phyloP scores from a whole-genome alignment of 768 basidiomycete species.

The Flagelloscypha sp. region DNA sequence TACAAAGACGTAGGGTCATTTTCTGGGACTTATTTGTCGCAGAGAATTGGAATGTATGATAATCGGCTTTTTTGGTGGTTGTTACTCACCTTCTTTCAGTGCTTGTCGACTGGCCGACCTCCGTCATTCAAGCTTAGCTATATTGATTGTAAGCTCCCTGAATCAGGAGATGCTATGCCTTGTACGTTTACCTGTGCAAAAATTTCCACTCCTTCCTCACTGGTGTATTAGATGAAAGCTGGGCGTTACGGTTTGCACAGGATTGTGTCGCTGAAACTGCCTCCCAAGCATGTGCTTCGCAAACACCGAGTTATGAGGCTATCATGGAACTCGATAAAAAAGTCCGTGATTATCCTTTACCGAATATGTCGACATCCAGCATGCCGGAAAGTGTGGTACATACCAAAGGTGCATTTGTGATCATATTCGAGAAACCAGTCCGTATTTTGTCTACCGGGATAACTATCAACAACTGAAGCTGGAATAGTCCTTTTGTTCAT shows the following conservation, averaged over 20 bases:
- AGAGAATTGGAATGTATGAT: constrained; percentile 61
- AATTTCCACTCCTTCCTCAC: constrained; percentile 12
- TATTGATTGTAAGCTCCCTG: constrained; percentile 59
- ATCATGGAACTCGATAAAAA: constrained; percentile 62
- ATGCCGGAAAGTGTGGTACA: constrained; percentile 27
- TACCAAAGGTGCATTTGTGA: constrained; percentile 41
- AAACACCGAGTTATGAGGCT: constrained; percentile 53
- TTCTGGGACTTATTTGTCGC: constrained; percentile 77
- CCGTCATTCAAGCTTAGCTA: constrained; percentile 60
- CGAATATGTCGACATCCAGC: constrained; percentile 33
- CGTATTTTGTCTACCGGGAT: constrained; percentile 7
- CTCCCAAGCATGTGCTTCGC: constrained; percentile 51
- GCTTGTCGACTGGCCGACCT: constrained; percentile 62
- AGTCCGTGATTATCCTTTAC: constrained; percentile 57
- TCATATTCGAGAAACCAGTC: constrained; percentile 41
- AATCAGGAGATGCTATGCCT: constrained; percentile 23
- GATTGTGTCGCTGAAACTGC: constrained; percentile 62
- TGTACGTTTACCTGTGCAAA: constrained; percentile 21
- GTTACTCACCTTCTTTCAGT: constrained; percentile 31
- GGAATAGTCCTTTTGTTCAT: constrained; percentile 49
- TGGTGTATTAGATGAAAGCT: constrained; percentile 40
- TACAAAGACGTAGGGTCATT: constrained; percentile 55
- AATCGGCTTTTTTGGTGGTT: too few relatives aligned
- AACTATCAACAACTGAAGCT: neutral
- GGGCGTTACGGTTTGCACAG: constrained; percentile 56